phyloP scores from a whole-genome alignment of 73 alveolate genomes.

The Paramecium tetraurelia region DNA sequence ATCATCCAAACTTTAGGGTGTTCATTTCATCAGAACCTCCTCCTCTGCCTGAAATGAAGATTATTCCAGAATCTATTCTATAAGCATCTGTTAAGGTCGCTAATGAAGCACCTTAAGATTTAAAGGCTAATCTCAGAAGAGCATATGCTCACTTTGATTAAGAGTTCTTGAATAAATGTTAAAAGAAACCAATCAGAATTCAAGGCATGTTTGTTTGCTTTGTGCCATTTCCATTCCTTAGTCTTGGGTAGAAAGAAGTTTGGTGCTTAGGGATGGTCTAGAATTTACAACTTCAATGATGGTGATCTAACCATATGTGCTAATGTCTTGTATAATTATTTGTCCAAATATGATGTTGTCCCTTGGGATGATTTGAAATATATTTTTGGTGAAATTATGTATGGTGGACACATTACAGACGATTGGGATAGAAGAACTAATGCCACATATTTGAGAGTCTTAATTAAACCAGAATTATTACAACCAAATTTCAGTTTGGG shows the following conservation, averaged over 20 bases:
- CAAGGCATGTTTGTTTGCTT: constrained; percentile 95
- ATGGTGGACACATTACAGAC: constrained; percentile 99
- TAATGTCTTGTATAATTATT: constrained; percentile 98
- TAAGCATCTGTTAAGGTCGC: constrained; percentile 98
- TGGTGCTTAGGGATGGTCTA: constrained; percentile 97
- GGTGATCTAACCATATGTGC: constrained; percentile 99
- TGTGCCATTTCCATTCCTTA: constrained; percentile 99
- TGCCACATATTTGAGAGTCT: constrained; percentile 95
- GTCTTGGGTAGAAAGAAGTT: constrained; percentile 89
- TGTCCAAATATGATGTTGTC: constrained; percentile 93
- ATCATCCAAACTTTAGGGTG: constrained; percentile 96
- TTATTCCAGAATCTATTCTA: constrained; percentile 98
- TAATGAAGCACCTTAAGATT: constrained; percentile 98
- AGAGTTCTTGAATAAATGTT: constrained; percentile 79
- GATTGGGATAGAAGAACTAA: constrained; percentile 99
- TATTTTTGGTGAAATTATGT: constrained; percentile 99
- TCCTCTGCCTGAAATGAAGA: constrained; percentile 91
- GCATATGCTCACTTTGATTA: constrained; percentile 97
- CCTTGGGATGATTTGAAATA: constrained; percentile 99
- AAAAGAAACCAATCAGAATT: constrained; percentile 87
- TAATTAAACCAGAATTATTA: constrained; percentile 94
- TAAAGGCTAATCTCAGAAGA: constrained; percentile 98
- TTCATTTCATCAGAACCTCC: constrained; percentile 99
- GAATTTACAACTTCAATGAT: constrained; percentile 98
- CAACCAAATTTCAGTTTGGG: constrained; percentile 91